Base-by-base conservation (phyloP, 2,329 filamentous ascomycete species). In the Colletotrichum sidae region DNA sequence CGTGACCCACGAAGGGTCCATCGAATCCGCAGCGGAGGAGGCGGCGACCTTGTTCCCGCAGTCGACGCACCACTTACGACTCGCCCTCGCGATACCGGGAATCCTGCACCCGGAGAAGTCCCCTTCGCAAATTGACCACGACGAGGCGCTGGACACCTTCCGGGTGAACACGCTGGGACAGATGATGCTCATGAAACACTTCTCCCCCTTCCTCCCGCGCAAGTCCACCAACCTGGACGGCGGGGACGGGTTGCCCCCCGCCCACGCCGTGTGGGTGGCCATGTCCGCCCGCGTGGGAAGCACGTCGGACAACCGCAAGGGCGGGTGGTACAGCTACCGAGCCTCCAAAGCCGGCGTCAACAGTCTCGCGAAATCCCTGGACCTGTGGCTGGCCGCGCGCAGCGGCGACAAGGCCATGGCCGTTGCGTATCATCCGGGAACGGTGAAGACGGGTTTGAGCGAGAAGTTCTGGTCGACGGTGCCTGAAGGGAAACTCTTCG, bases 241-340 rank as follows among this genome's bases (percentile, higher is more conserved):
- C 6, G 64, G 60, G 2, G 54, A 47, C 0, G 53, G 52, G 3
- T 56, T 55, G 5, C 37, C 60, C 41, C 51, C 45, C 10, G 81
- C 84, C 0, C 82, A 86, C 59, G 88, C 92, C 0, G 85, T 89
- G 2, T 92, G 90, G 82, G 84, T 90, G n/a, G 87, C 87, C 72
- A 91, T 94, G 88, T 90, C 90, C 6, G 93, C 92, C 2, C 87
- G 93, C 47, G 91, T 96, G 0, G 92, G 92, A 9, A 90, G 86
- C 38, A 90, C 91, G 25, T 80, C 84, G 1, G 92, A 95, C 71
- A 95, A 96, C 72, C 74, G 78, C 2, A 81, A 89, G 0, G 93
- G 92, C 2, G 93, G 93, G 0, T 96, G 92, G 93, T 96, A 93
- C 76, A 88, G 85, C 60, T 96, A 96, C 76, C 88, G 93, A 12